phyloP scores from a whole-genome alignment of 108 stramenopile species.

The Cyclotella kingstonii region DNA sequence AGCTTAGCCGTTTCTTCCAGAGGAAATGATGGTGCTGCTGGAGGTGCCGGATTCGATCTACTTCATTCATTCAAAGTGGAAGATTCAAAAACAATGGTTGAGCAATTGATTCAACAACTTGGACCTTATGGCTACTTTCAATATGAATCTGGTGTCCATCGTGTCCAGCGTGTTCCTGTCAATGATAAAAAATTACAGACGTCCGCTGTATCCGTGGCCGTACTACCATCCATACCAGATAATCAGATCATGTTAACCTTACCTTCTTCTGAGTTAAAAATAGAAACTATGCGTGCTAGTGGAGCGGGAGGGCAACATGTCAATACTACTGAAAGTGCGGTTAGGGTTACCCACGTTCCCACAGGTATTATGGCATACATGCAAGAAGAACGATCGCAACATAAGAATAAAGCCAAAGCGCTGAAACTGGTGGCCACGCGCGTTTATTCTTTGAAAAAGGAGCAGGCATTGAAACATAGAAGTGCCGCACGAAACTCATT shows the following conservation, averaged over 20 bases:
- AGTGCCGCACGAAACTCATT: constrained; percentile 68
- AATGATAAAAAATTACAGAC: constrained; percentile 94
- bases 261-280: constrained; percentile 72
- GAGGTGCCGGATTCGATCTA: not conserved
- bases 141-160: constrained; percentile 95
- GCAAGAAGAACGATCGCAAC: constrained; percentile 97
- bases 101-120: constrained; percentile 28
- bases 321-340: constrained; percentile 98
- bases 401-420: constrained; percentile 94
- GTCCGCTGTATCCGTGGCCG: constrained; percentile 91
- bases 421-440: constrained; percentile 86
- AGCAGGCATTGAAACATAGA: constrained; percentile 49
- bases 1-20: constrained; percentile 54
- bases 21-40: constrained; percentile 31
- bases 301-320: constrained; percentile 92
- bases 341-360: constrained; percentile 96
- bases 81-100: constrained; percentile 27
- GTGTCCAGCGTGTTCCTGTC: constrained; percentile 96
- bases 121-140: constrained; percentile 89
- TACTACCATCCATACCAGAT: constrained; percentile 78
- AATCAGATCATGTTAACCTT: constrained; percentile 44
- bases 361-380: constrained; percentile 94
- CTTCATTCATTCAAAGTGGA: not conserved
- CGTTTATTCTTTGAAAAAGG: constrained; percentile 62
- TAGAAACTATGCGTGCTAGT: constrained; percentile 88